Percentiles rank a stretch among this genome's conserved stretches.
phyloP scores from a whole-genome alignment of 768 basidiomycete species.

The Amyloporia xantha region DNA sequence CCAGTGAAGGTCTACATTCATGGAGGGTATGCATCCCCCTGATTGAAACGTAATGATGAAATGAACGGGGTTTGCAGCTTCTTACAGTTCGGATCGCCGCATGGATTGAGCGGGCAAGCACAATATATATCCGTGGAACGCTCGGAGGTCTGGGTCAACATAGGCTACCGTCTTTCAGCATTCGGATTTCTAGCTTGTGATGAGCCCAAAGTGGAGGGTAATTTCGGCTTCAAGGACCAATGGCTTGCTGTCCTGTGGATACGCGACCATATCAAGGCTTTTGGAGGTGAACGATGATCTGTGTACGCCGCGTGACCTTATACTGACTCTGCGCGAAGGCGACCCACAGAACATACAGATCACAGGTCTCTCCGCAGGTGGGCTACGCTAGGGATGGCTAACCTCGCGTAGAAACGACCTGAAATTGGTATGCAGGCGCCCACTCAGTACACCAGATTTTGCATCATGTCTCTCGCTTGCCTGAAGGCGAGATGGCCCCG shows the following conservation, averaged over 20 bases:
- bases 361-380: constrained; percentile 69
- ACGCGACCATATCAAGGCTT: constrained; percentile 54
- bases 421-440: constrained; percentile 41
- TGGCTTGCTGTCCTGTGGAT: constrained; percentile 76
- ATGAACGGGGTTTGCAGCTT: constrained; percentile 36
- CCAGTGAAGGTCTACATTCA: constrained; percentile 75
- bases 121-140: constrained; percentile 61
- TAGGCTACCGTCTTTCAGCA: constrained; percentile 70
- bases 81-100: constrained; percentile 74
- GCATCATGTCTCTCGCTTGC: constrained; percentile 60
- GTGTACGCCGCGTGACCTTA: constrained; percentile 5
- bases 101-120: constrained; percentile 50
- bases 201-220: constrained; percentile 54
- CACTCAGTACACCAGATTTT: constrained; percentile 73
- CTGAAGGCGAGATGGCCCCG: constrained; percentile 48
- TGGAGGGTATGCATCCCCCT: constrained; percentile 48
- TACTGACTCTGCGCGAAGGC: constrained; percentile 36
- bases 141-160: constrained; percentile 68
- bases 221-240: constrained; percentile 82
- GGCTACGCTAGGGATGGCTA: neutral
- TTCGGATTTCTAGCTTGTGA: constrained; percentile 73
- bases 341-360: constrained; percentile 55
- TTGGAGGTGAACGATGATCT: no score
- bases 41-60: no score
- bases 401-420: neutral